Evolutionary conservation across 148 eudicot genomes (phyloP).

Genomic region (Chenopodium quinoa): DNA sequence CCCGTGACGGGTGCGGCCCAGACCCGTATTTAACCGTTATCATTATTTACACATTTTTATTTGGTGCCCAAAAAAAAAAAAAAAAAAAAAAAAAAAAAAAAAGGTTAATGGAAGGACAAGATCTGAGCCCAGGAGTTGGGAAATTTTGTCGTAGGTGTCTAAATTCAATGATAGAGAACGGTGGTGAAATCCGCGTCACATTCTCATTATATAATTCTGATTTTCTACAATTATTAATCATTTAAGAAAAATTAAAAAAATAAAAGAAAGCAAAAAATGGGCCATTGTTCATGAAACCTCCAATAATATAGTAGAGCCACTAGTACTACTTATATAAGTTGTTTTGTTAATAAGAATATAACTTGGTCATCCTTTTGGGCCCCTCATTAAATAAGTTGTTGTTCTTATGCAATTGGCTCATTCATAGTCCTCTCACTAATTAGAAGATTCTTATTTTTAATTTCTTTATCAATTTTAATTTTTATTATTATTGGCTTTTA

Average conservation of each 20-base stretch:
- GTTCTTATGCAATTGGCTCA: constrained; percentile 9
- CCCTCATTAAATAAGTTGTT: background rate
- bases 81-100: background rate
- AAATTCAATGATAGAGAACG: background rate
- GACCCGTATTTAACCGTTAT: too few species aligned
- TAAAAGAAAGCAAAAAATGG: background rate
- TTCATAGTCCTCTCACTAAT: background rate
- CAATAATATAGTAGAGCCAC: constrained; percentile 21
- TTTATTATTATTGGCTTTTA: background rate
- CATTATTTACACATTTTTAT: too few species aligned
- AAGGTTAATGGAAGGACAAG: constrained; percentile 4
- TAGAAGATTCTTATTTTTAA: constrained; percentile 9
- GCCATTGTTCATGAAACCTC: background rate
- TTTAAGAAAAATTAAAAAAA: too few species aligned
- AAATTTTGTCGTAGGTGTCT: constrained; percentile 4
- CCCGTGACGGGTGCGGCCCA: too few species aligned
- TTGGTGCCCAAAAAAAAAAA: too few species aligned
- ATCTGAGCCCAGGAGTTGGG: constrained; percentile 20
- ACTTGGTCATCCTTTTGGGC: constrained; percentile 8
- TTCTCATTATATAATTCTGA: background rate
- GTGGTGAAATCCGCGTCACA: constrained; percentile 1
- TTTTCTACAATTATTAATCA: background rate
- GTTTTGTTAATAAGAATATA: background rate
- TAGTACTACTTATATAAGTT: background rate
- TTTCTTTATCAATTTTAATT: too few species aligned